These are phyloP conservation scores for Choanephora cucurbitarum DNA, from an alignment of 371 early-diverging fungal species.

Conservation along the genomic window DNA sequence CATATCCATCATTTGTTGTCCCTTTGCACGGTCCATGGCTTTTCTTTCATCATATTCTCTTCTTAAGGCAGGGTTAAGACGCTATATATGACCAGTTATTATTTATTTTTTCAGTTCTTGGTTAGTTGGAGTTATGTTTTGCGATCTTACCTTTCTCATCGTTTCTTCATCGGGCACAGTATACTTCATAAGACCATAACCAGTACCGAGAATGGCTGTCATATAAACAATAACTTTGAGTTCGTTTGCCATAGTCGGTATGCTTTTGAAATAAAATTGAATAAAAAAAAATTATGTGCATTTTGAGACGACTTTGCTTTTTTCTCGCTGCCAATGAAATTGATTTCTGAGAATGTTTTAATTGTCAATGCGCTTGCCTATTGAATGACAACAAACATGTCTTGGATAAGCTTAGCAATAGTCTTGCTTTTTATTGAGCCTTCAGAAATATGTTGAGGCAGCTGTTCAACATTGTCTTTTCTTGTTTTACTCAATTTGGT, in stretches of 20 bases:
- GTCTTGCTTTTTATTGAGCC: no score
- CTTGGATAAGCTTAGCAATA: no score
- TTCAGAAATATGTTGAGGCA: no score
- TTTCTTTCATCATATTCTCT: constrained; percentile 34
- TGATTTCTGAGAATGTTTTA: no score
- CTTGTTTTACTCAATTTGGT: no score
- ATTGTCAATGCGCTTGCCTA: no score
- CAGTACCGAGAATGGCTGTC: constrained; percentile 44
- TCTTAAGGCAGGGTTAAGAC: constrained; percentile 36
- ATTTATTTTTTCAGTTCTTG: neutral
- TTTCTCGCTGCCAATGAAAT: neutral
- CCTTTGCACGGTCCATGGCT: constrained; percentile 26
- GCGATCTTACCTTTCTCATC: constrained; percentile 36
- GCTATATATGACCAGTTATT: constrained; percentile 15
- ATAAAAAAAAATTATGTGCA: constrained; percentile 3
- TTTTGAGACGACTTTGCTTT: neutral
- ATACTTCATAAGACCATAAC: constrained; percentile 47
- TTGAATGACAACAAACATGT: no score
- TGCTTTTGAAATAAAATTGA: neutral
- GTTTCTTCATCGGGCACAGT: constrained; percentile 50
- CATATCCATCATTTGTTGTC: constrained; percentile 38
- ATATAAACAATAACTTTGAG: constrained; percentile 42
- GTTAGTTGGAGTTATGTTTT: neutral
- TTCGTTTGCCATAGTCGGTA: constrained; percentile 34
- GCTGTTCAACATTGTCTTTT: no score